Percentiles rank a stretch among this genome's conserved stretches.
Conservation (phyloP, 768 basidiomycete species). For the Lactarius sanguifluus region DNA sequence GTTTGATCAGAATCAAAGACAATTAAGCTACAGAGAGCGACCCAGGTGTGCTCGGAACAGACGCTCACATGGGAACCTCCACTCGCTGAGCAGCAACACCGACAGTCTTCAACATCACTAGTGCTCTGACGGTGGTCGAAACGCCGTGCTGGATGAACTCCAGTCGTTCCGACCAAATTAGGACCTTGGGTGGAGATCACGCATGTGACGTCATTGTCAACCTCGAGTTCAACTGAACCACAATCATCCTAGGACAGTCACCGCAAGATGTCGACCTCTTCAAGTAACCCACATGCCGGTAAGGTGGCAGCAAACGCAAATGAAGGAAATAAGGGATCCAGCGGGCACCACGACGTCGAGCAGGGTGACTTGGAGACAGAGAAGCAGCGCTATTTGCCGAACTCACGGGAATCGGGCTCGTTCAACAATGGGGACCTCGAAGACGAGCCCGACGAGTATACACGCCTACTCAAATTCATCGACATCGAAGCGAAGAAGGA, state of each 20-base stretch:
- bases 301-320: not conserved
- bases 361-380: conserved; percentile 22
- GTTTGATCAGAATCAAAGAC: not conserved
- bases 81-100: too few relatives aligned
- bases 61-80: too few relatives aligned
- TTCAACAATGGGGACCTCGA: conserved; percentile 11
- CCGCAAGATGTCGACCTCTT: conserved; percentile 18
- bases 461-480: conserved; percentile 29
- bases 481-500: conserved; percentile 29
- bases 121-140: too few relatives aligned
- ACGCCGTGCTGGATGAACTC: not conserved
- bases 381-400: conserved; percentile 17
- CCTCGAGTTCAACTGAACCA: not conserved
- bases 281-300: not conserved
- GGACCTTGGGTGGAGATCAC: not conserved
- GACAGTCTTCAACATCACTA: too few relatives aligned
- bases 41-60: too few relatives aligned
- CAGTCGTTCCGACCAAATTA: not conserved
- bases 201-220: not conserved
- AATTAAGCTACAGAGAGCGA: not conserved
- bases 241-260: not conserved
- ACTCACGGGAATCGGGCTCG: not conserved
- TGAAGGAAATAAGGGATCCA: not conserved
- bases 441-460: conserved; percentile 27
- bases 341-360: conserved; percentile 19